Conservation (phyloP, 208 protist genomes). For the Leptomonas pyrrhocoris region DNA sequence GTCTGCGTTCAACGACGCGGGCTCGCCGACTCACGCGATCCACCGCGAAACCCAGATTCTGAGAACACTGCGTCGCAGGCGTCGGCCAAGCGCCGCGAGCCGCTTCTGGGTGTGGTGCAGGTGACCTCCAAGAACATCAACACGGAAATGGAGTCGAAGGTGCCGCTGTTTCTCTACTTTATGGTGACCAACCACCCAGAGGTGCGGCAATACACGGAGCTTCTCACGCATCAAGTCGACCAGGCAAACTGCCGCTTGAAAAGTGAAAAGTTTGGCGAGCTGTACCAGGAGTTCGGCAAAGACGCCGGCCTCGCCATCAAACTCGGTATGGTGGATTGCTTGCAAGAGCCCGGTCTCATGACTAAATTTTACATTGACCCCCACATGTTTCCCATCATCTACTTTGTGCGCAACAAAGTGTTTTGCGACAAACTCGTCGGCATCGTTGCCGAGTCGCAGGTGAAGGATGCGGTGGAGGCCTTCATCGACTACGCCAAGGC, state of each 20-base stretch:
- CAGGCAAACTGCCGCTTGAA: constrained; percentile 63
- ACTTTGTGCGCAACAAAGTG: constrained; percentile 77
- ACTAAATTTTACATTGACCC: constrained; percentile 75
- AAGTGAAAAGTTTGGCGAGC: constrained; percentile 47
- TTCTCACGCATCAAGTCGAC: constrained; percentile 71
- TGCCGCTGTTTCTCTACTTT: constrained; percentile 87
- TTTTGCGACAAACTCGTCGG: constrained; percentile 77
- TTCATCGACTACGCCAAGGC: constrained; percentile 81
- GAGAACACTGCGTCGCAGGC: background rate
- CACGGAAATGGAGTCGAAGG: constrained; percentile 70
- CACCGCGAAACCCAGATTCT: background rate
- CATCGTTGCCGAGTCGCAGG: constrained; percentile 82
- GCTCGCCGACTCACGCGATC: background rate
- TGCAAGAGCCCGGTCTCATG: constrained; percentile 63
- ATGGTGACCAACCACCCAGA: constrained; percentile 77
- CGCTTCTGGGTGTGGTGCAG: constrained; percentile 61
- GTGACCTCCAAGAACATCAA: constrained; percentile 74
- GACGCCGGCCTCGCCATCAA: constrained; percentile 85
- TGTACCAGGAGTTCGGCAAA: constrained; percentile 78
- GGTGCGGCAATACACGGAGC: constrained; percentile 65
- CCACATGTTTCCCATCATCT: constrained; percentile 84
- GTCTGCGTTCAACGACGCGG: constrained; percentile 4
- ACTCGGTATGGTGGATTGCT: constrained; percentile 80
- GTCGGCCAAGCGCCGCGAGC: background rate
- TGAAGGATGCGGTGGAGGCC: constrained; percentile 86